Evolutionary conservation across 73 alveolate species (phyloP).

Genomic region (Breviolum minutum): DNA sequence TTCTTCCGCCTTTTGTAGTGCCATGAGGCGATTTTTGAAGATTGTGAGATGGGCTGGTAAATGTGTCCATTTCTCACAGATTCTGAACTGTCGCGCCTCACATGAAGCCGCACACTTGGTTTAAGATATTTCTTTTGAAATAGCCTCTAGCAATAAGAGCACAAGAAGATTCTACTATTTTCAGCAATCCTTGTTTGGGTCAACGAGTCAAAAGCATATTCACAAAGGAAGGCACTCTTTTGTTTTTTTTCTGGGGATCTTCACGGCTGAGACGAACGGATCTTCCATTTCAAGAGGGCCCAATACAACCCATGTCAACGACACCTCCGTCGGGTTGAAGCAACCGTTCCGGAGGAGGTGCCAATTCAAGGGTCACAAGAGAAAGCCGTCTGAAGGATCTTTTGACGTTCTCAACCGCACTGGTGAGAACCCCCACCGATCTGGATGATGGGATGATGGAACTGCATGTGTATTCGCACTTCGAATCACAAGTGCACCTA

Average conservation of each 20-base stretch:
- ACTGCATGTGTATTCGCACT: background rate
- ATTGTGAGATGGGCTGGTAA: conserved; percentile 26
- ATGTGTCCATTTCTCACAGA: background rate
- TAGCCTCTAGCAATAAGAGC: background rate
- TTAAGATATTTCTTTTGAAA: background rate
- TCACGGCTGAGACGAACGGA: too few species aligned
- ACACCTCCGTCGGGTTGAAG: too few species aligned
- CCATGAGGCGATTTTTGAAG: background rate
- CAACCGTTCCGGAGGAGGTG: too few species aligned
- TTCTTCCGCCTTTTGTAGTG: background rate
- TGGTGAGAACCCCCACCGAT: background rate
- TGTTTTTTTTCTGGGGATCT: too few species aligned
- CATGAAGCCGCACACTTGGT: background rate
- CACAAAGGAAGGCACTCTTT: too few species aligned
- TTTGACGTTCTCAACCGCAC: background rate
- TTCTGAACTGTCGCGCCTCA: conserved; percentile 26
- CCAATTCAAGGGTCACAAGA: too few species aligned
- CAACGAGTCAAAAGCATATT: too few species aligned
- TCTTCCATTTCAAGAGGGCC: too few species aligned
- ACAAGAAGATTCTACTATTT: too few species aligned
- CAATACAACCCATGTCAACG: too few species aligned
- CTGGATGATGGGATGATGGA: background rate
- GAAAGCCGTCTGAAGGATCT: background rate
- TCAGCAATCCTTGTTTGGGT: too few species aligned
- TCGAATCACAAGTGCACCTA: conserved; percentile 4